These are phyloP conservation scores for Medicago lupulina DNA, from an alignment of 306 rosid genomes.

Conservation along the genomic window DNA sequence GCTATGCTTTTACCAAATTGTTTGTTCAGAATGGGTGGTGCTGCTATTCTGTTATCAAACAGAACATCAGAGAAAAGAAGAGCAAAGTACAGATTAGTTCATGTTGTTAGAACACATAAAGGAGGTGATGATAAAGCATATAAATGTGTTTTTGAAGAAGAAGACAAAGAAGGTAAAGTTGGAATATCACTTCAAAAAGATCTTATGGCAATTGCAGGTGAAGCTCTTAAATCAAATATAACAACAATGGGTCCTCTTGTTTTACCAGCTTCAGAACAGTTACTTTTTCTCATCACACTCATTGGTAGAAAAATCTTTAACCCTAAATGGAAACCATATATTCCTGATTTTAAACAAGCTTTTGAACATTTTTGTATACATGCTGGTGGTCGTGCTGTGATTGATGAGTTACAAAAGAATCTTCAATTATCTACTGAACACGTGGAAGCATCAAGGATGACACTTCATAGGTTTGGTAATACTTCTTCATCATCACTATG, in stretches of 20 bases:
- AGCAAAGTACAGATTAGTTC: constrained; percentile 78
- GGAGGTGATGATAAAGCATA: constrained; percentile 86
- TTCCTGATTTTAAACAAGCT: constrained; percentile 91
- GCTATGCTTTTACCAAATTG: constrained; percentile 97
- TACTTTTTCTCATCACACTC: constrained; percentile 72
- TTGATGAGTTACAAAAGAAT: constrained; percentile 92
- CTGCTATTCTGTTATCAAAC: constrained; percentile 78
- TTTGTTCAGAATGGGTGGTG: constrained; percentile 96
- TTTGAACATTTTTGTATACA: constrained; percentile 97
- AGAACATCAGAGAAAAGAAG: constrained; percentile 58
- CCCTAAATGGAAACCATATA: constrained; percentile 94
- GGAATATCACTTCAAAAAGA: constrained; percentile 82
- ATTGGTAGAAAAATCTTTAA: constrained; percentile 82
- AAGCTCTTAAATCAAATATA: constrained; percentile 87
- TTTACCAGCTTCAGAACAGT: constrained; percentile 92
- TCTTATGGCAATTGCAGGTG: constrained; percentile 98
- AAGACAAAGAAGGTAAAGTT: constrained; percentile 84
- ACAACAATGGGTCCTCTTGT: constrained; percentile 96
- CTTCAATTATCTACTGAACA: constrained; percentile 87
- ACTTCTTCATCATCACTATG: constrained; percentile 95
- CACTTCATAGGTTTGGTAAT: constrained; percentile 86
- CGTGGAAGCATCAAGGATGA: constrained; percentile 96
- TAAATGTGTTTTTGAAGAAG: constrained; percentile 80
- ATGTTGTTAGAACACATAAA: constrained; percentile 83
- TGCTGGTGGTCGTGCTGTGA: constrained; percentile 93